phyloP scores from a whole-genome alignment of 2,329 filamentous ascomycete species.

The Corniculantispora saksenae region DNA sequence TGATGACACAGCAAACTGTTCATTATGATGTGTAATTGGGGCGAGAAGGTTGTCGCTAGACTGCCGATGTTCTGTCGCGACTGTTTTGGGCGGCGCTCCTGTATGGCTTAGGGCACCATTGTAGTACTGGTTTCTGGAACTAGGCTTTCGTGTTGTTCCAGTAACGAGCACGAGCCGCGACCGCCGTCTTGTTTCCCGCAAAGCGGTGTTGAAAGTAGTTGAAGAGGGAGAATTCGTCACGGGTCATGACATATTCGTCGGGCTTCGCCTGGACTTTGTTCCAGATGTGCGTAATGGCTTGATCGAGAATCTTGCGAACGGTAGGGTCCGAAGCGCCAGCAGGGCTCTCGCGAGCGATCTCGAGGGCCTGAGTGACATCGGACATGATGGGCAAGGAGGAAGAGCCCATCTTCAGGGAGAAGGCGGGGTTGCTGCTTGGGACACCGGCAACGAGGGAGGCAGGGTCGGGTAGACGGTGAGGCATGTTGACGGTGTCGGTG shows the following conservation, averaged over 20 bases:
- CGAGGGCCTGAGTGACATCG: slow-evolving; percentile 65
- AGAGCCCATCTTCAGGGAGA: background rate
- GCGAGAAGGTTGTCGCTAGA: background rate
- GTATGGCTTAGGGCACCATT: background rate
- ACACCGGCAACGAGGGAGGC: slow-evolving; percentile 13
- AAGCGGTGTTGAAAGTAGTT: slow-evolving; percentile 78
- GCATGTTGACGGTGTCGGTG: slow-evolving; percentile 5
- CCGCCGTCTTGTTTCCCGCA: slow-evolving; percentile 49
- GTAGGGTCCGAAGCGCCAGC: slow-evolving; percentile 64
- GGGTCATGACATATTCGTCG: slow-evolving; percentile 69
- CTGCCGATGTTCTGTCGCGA: background rate
- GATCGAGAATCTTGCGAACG: slow-evolving; percentile 66
- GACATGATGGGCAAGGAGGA: slow-evolving; percentile 10
- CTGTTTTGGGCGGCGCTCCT: background rate
- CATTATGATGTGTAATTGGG: background rate
- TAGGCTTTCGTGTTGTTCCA: slow-evolving; percentile 51
- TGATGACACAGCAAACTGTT: background rate
- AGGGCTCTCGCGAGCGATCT: slow-evolving; percentile 73
- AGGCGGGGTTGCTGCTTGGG: background rate
- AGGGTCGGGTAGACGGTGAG: slow-evolving; percentile 15
- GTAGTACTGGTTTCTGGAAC: slow-evolving; percentile 12
- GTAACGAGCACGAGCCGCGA: slow-evolving; percentile 51
- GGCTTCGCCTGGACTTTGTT: slow-evolving; percentile 64
- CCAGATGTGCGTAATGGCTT: slow-evolving; percentile 67
- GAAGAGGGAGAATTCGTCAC: slow-evolving; percentile 82